These are phyloP conservation scores for Suillus alpinus DNA, from an alignment of 768 basidiomycete genomes.

Conservation along the genomic window DNA sequence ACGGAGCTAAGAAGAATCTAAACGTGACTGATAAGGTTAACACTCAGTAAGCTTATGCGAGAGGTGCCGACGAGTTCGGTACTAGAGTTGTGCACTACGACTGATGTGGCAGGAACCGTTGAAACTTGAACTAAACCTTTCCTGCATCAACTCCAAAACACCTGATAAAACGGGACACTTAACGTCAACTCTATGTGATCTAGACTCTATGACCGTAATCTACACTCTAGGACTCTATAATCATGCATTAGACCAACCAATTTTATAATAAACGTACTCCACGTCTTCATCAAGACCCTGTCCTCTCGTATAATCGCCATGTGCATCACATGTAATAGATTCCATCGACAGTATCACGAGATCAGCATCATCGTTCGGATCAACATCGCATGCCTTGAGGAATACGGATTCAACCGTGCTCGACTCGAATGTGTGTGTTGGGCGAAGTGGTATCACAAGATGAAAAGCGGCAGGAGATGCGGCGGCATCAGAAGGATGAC, in stretches of 20 bases:
- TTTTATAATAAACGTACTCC: constrained; percentile 68
- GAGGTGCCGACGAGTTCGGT: no score
- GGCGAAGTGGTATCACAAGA: constrained; percentile 72
- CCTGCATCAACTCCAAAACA: no score
- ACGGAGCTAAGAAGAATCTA: no score
- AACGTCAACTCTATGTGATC: not conserved
- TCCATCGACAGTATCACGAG: constrained; percentile 57
- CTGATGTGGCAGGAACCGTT: no score
- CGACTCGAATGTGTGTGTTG: constrained; percentile 60
- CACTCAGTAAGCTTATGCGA: no score
- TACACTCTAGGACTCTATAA: not conserved
- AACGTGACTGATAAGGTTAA: no score
- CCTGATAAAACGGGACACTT: no score
- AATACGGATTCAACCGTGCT: constrained; percentile 58
- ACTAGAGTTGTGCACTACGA: no score
- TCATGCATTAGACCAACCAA: constrained; percentile 52
- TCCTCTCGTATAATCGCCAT: constrained; percentile 15
- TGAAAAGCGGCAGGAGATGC: constrained; percentile 45
- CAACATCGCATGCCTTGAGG: constrained; percentile 12
- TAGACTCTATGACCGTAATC: no score
- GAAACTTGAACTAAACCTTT: no score
- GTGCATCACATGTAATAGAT: constrained; percentile 51
- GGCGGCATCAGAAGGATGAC: constrained; percentile 14
- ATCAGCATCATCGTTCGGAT: constrained; percentile 14
- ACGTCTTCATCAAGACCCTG: constrained; percentile 47